Percentiles rank a stretch among this genome's conserved stretches.
Conservation (phyloP, 805 yeast species). For the Lipomyces yamanashiensis region DNA sequence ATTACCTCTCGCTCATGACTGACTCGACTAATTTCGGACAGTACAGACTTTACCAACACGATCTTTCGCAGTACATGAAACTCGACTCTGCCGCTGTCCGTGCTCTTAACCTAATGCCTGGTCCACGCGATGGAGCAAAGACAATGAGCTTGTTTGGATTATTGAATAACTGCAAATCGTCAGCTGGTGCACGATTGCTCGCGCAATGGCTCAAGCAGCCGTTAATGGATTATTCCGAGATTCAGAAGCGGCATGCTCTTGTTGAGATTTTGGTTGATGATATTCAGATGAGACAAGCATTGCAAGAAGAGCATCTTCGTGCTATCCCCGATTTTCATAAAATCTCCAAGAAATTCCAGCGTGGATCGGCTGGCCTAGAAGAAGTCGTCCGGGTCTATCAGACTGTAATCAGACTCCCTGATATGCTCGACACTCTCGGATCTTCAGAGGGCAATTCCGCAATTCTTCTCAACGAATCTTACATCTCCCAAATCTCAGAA, state of each 20-base stretch:
- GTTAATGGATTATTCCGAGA: conserved; percentile 63
- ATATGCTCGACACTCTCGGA: conserved; percentile 59
- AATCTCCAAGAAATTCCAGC: conserved; percentile 67
- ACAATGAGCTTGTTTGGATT: conserved; percentile 76
- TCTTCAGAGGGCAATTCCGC: conserved; percentile 46
- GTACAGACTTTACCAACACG: conserved; percentile 65
- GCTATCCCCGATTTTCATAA: conserved; percentile 84
- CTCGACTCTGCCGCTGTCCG: conserved; percentile 87
- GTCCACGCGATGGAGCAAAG: conserved; percentile 52
- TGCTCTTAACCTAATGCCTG: conserved; percentile 85
- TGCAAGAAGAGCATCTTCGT: conserved; percentile 69
- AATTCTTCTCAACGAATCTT: conserved; percentile 53
- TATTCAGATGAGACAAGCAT: conserved; percentile 62
- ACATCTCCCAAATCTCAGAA: conserved; percentile 62
- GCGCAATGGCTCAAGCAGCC: conserved; percentile 98
- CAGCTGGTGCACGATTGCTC: conserved; percentile 84
- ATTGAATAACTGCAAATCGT: conserved; percentile 83
- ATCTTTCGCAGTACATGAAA: conserved; percentile 80
- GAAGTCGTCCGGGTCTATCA: conserved; percentile 91
- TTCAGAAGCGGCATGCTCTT: conserved; percentile 69
- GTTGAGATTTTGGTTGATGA: conserved; percentile 79
- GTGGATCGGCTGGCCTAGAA: conserved; percentile 67
- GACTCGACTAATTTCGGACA: conserved; percentile 60
- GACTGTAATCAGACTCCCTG: conserved; percentile 72
- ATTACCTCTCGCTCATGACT: conserved; percentile 66